Evolutionary conservation across 2,329 filamentous ascomycete genomes (phyloP).

Genomic region (Macrophomina phaseolina): DNA sequence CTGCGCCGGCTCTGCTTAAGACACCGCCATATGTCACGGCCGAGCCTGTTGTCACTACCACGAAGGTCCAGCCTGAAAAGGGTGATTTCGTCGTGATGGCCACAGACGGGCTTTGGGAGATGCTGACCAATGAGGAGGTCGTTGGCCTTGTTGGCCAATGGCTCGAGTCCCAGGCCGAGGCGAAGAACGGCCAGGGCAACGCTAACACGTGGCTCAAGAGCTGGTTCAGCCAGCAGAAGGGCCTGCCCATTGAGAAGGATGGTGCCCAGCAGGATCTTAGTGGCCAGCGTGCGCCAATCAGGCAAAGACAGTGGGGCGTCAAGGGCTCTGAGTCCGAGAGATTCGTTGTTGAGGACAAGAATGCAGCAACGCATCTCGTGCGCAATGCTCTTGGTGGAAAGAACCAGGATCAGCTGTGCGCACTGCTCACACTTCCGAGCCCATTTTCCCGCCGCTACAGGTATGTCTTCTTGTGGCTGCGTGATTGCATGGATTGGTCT

Average conservation of each 20-base stretch:
- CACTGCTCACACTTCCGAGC: constrained; percentile 85
- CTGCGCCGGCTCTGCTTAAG: constrained; percentile 76
- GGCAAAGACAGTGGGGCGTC: constrained; percentile 89
- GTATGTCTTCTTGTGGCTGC: constrained; percentile 54
- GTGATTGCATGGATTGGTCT: constrained; percentile 22
- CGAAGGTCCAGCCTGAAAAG: constrained; percentile 83
- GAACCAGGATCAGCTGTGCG: constrained; percentile 91
- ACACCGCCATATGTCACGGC: constrained; percentile 97
- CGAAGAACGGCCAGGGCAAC: constrained; percentile 40
- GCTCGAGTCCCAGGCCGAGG: constrained; percentile 76
- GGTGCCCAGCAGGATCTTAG: constrained; percentile 55
- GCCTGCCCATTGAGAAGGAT: constrained; percentile 77
- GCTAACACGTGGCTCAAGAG: constrained; percentile 68
- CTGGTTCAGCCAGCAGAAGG: constrained; percentile 67
- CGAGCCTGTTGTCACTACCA: constrained; percentile 92
- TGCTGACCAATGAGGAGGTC: constrained; percentile 98
- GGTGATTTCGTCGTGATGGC: constrained; percentile 97
- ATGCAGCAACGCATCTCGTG: constrained; percentile 93
- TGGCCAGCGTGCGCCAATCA: constrained; percentile 86
- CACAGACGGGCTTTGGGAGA: constrained; percentile 97
- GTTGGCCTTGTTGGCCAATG: constrained; percentile 95
- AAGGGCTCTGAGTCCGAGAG: constrained; percentile 73
- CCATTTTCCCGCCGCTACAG: constrained; percentile 91
- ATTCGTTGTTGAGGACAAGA: constrained; percentile 95
- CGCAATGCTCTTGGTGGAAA: constrained; percentile 93